Conservation (phyloP, 768 basidiomycete species). For the Suillus bovinus region DNA sequence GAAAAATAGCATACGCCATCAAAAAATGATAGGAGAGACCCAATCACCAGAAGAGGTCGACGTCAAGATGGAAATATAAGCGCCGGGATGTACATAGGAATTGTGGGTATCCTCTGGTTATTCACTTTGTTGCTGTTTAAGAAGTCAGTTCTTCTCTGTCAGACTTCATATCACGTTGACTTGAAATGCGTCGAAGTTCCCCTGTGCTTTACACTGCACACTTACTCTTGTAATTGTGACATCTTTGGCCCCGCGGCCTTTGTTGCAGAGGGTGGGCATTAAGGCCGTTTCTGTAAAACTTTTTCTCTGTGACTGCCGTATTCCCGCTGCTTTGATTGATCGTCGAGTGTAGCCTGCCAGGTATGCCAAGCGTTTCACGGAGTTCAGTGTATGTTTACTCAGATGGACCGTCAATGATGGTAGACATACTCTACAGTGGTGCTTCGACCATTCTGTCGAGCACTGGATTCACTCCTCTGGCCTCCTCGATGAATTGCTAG, state of each 20-base stretch:
- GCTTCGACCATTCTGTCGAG: not conserved
- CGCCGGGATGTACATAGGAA: not conserved
- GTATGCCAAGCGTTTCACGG: not conserved
- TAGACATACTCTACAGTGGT: not conserved
- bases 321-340: not conserved
- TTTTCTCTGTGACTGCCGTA: not conserved
- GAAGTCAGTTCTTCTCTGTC: not conserved
- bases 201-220: not conserved
- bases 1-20: slow-evolving; percentile 34
- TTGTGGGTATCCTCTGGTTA: not conserved
- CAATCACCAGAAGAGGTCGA: slow-evolving; percentile 31
- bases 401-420: not conserved
- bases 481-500: not conserved
- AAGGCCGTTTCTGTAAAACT: not conserved
- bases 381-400: not conserved
- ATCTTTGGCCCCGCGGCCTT: not conserved
- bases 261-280: not conserved
- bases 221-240: not conserved
- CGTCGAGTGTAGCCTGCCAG: not conserved
- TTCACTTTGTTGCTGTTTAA: not conserved
- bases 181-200: not conserved
- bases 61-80: slow-evolving; percentile 43
- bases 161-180: not conserved
- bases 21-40: slow-evolving; percentile 22
- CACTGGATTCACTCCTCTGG: not conserved